Base-by-base conservation (phyloP, 164 flowering plant genomes). In the Piper betle region DNA sequence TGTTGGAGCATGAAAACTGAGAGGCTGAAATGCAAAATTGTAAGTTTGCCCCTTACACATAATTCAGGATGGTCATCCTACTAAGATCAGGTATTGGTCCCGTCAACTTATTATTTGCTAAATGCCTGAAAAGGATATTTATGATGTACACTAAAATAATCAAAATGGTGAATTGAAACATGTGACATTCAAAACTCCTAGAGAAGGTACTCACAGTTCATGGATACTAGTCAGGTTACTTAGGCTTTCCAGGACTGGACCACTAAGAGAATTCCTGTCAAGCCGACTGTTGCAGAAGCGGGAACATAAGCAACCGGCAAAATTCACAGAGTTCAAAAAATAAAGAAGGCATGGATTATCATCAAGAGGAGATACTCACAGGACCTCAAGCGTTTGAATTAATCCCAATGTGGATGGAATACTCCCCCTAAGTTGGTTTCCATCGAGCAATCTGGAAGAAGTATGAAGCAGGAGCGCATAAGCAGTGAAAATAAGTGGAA, bases 381-480 rank as follows among this genome's bases (percentile, higher is more conserved):
- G 89, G 83, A 84, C 96, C 84, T 90, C 97, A 61, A 93, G 87
- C 56, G 82, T 80, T 73, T 75, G 66, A 72, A 93, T 83, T 2
- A 68, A 74, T 59, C 85, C 94, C 69, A 90, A 9, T 53, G 88
- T 73, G 40, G 66, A 16, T 38, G 99, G 99, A 52, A 93, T 81
- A 0, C 10, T 62, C 42, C 96, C 97, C 53, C 70, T 73, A 8
- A 93, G 61, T 59, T 77, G 74, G 69, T 93, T 93, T 56, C 91
- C 92, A 72, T 93, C 96, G 38, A 93, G 80, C 46, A 93, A 67
- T 66, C 98, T 93, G 79, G 37, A 16, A 40, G 39, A 7, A 37
- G 33, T 9, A 13, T 52, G 39, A 52, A 37, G 37, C 53, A 63
- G 15, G 41, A 37, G 2, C 53, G 5, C 38, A 52, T 8, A 39